Evolutionary conservation across 2,329 filamentous ascomycete genomes (phyloP).

Genomic region (Hymenotorrendiella dingleyae): DNA sequence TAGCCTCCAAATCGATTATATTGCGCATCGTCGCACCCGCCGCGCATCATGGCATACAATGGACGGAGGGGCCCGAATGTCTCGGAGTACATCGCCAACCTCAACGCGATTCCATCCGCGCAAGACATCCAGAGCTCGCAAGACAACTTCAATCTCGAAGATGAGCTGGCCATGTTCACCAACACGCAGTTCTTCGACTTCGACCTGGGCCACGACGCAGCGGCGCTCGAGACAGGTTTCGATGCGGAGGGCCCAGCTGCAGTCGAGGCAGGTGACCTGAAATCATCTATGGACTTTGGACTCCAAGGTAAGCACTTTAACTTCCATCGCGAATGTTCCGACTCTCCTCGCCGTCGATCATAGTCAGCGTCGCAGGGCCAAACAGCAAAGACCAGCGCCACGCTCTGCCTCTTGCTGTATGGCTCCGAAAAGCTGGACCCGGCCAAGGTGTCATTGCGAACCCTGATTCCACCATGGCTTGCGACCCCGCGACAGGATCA

Average conservation of each 20-base stretch:
- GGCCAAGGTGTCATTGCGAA: constrained; percentile 7
- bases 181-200: constrained; percentile 80
- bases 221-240: constrained; percentile 39
- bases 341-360: no score
- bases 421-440: no score
- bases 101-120: constrained; percentile 66
- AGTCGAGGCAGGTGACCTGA: constrained; percentile 35
- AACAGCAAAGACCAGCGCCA: no score
- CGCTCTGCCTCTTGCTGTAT: no score
- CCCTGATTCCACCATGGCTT: neutral
- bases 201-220: constrained; percentile 57
- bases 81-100: constrained; percentile 79
- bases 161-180: constrained; percentile 72
- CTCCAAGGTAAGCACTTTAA: constrained; percentile 35
- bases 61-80: constrained; percentile 79
- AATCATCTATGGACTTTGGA: constrained; percentile 43
- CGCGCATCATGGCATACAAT: constrained; percentile 53
- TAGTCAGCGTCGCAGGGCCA: no score
- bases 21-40: neutral
- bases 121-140: constrained; percentile 51
- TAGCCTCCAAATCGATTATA: neutral
- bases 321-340: no score
- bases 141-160: constrained; percentile 56
- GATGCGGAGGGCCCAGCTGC: constrained; percentile 1
- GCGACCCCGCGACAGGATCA: neutral